Evolutionary conservation across 2,329 filamentous ascomycete genomes (phyloP).

Genomic region (Fusarium irregulare): DNA sequence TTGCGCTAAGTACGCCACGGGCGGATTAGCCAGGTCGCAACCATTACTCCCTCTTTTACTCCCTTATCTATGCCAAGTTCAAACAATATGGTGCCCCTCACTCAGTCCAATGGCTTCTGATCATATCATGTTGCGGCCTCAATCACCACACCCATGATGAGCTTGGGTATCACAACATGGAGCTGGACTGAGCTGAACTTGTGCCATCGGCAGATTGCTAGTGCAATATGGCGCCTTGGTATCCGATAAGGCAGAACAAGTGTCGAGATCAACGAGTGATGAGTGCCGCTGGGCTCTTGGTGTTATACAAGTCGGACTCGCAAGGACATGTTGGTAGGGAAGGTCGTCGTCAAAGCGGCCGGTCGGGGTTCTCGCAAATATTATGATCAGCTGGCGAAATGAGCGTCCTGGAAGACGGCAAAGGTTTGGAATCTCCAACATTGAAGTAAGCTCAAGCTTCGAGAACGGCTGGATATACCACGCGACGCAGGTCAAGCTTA

Average conservation of each 20-base stretch:
- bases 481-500: conserved; percentile 43
- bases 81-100: background rate
- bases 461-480: conserved; percentile 1
- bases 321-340: background rate
- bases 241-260: conserved; percentile 20
- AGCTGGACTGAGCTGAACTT: conserved; percentile 18
- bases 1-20: conserved; percentile 37
- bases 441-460: conserved; percentile 28
- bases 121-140: background rate
- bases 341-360: background rate
- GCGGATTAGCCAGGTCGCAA: conserved; percentile 8
- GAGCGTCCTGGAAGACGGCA: background rate
- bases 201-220: conserved; percentile 3
- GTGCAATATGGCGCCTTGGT: background rate
- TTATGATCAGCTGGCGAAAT: background rate
- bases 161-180: conserved; percentile 1
- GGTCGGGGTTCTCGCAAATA: background rate
- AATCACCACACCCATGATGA: conserved; percentile 17
- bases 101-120: conserved; percentile 1
- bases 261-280: background rate
- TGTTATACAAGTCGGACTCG: background rate
- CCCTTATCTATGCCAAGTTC: conserved; percentile 31
- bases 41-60: background rate
- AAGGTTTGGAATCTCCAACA: background rate
- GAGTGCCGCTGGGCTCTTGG: background rate